Percentiles rank a stretch among this genome's conserved stretches.
phyloP scores from a whole-genome alignment of 1,139 yeast species.

The Zygosaccharomyces sapae region DNA sequence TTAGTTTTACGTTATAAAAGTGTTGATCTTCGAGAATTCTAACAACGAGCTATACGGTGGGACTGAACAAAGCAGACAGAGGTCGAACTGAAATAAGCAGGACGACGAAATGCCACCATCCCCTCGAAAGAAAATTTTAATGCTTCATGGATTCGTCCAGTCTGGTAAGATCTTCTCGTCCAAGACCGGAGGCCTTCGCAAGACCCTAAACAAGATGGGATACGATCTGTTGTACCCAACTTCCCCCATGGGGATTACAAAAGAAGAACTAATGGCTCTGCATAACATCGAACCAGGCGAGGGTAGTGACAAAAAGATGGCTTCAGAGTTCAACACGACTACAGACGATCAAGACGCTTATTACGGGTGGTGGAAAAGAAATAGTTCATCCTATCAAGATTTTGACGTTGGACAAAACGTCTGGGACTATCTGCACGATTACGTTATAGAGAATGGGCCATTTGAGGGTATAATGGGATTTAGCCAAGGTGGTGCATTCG shows the following conservation, averaged over 20 bases:
- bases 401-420: conserved; percentile 24
- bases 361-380: conserved; percentile 34
- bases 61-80: too few species aligned
- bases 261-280: conserved; percentile 13
- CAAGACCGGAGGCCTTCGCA: conserved; percentile 74
- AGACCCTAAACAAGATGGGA: conserved; percentile 57
- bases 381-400: conserved; percentile 15
- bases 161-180: conserved; percentile 67
- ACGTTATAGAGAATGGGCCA: conserved; percentile 57
- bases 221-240: conserved; percentile 69
- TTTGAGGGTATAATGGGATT: conserved; percentile 87
- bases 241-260: conserved; percentile 47
- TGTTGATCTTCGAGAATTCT: too few species aligned
- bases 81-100: neutral
- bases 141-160: conserved; percentile 62
- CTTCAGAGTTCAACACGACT: conserved; percentile 18
- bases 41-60: too few species aligned
- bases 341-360: conserved; percentile 15
- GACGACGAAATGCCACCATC: neutral
- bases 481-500: conserved; percentile 87
- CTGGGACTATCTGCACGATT: conserved; percentile 26
- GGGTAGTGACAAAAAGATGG: conserved; percentile 9
- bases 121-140: conserved; percentile 38
- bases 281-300: conserved; percentile 9
- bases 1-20: too few species aligned